Evolutionary conservation across 75 land plant species (phyloP).

Genomic region (Sequoiadendron giganteum): DNA sequence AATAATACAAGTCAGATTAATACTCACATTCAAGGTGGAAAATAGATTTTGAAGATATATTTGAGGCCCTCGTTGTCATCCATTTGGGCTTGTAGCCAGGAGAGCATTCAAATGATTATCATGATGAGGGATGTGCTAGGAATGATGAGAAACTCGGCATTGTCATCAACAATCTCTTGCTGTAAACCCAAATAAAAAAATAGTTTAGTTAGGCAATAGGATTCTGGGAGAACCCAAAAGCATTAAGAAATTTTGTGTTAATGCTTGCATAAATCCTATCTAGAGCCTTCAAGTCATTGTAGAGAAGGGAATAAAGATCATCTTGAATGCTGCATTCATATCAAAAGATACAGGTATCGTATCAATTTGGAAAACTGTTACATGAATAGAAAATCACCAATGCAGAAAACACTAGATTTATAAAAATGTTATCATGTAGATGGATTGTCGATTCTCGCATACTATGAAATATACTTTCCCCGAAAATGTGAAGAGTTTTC

Average conservation of each 20-base stretch:
- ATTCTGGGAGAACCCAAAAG: not conserved
- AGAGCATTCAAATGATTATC: no score
- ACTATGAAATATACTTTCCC: no score
- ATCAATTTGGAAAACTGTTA: not conserved
- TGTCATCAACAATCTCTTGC: slow-evolving; percentile 39
- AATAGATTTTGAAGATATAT: not conserved
- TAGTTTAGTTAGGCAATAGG: not conserved
- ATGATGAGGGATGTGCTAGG: no score
- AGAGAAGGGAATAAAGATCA: not conserved
- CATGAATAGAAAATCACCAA: not conserved
- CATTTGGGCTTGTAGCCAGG: no score
- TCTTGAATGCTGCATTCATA: not conserved
- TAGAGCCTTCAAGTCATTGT: not conserved
- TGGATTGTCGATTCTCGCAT: not conserved
- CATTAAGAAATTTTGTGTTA: not conserved
- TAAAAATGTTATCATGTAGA: not conserved
- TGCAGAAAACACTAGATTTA: not conserved
- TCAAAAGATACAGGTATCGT: no score
- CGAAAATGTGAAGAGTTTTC: no score
- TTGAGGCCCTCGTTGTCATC: not conserved
- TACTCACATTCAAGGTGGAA: not conserved
- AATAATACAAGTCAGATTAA: not conserved
- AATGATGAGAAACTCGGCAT: slow-evolving; percentile 39
- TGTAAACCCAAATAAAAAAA: slow-evolving; percentile 8
- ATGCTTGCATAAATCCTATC: not conserved